Conservation (phyloP, 352 stramenopile genomes). For the Pythium phragmiticola region DNA sequence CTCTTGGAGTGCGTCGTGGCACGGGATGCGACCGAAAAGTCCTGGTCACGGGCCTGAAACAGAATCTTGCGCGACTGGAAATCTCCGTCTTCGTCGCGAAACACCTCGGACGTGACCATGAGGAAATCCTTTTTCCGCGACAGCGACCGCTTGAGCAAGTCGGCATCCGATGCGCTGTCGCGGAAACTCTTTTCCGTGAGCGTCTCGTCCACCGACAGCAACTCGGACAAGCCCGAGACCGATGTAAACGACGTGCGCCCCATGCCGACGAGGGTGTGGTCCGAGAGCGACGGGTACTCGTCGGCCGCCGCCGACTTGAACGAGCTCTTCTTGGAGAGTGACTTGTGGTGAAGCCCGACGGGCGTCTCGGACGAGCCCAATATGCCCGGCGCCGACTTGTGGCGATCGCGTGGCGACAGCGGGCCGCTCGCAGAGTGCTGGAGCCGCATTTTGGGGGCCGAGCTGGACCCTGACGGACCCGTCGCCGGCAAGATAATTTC, state of each 20-base stretch:
- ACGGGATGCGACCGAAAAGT: conserved; percentile 83
- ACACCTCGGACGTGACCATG: conserved; percentile 90
- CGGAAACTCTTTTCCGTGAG: conserved; percentile 26
- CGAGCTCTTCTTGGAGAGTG: conserved; percentile 43
- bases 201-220: conserved; percentile 13
- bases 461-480: conserved; percentile 27
- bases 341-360: background rate
- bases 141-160: conserved; percentile 81
- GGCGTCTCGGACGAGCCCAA: conserved; percentile 36
- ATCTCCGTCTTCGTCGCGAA: conserved; percentile 79
- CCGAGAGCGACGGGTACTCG: conserved; percentile 19
- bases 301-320: conserved; percentile 31
- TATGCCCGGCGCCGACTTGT: conserved; percentile 37
- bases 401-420: conserved; percentile 19
- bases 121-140: conserved; percentile 89
- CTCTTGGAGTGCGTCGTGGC: conserved; percentile 72
- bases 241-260: conserved; percentile 76
- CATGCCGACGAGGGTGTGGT: conserved; percentile 54
- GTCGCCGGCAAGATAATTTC: conserved; percentile 79
- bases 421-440: background rate
- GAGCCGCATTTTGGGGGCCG: conserved; percentile 5
- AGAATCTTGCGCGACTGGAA: conserved; percentile 89
- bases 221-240: conserved; percentile 58
- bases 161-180: conserved; percentile 45
- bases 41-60: conserved; percentile 82